These are phyloP conservation scores for Tulasnella sp. DNA, from an alignment of 768 basidiomycete genomes.

Conservation along the genomic window DNA sequence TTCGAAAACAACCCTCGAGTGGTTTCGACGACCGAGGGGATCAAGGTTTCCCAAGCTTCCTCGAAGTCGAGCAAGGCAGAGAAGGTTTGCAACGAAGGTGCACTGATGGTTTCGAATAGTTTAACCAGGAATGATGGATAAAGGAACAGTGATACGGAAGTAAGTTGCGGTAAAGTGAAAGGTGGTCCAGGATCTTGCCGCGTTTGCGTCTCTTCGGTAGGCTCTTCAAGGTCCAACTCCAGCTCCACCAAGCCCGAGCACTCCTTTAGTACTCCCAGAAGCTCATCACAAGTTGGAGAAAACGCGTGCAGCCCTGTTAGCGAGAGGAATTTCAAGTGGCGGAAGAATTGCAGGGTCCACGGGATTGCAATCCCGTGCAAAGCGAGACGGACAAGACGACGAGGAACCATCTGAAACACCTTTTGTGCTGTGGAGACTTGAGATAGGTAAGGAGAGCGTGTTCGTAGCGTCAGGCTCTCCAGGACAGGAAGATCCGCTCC, in stretches of 20 bases:
- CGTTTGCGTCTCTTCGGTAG: neutral
- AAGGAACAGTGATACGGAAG: neutral
- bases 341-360: neutral
- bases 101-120: neutral
- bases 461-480: no score
- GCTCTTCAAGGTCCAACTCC: neutral
- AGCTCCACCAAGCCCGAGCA: neutral
- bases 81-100: neutral
- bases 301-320: neutral
- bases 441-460: no score
- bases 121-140: neutral
- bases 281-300: neutral
- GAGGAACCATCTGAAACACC: neutral
- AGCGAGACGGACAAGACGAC: neutral
- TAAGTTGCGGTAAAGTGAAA: neutral
- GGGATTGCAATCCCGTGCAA: neutral
- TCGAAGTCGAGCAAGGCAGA: neutral
- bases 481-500: no score
- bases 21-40: neutral
- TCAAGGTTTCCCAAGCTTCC: neutral
- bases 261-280: neutral
- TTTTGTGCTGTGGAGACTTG: neutral
- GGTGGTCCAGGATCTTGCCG: neutral
- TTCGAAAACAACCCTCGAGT: neutral
- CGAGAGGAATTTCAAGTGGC: neutral